Conservation (phyloP, 2,329 filamentous ascomycete species). For the Aspergillus ochraceus region DNA sequence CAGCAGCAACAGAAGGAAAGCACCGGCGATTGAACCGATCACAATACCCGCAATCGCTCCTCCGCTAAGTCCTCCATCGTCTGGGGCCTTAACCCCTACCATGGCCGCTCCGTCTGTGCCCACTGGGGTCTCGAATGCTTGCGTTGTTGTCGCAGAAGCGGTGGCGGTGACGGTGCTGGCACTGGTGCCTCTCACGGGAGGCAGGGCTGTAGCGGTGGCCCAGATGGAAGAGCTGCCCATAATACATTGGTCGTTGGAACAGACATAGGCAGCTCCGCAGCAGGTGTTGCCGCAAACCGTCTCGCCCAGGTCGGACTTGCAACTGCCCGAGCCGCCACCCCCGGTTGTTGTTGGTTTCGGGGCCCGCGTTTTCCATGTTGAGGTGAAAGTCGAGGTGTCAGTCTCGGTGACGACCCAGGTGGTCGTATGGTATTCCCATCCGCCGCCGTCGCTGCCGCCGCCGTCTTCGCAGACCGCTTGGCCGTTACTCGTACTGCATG, state of each 20-base stretch:
- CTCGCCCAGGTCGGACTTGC: conserved; percentile 49
- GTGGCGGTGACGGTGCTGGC: conserved; percentile 46
- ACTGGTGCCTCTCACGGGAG: conserved; percentile 47
- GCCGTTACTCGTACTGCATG: conserved; percentile 51
- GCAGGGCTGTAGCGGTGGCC: conserved; percentile 40
- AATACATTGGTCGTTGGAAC: conserved; percentile 42
- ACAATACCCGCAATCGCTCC: conserved; percentile 55
- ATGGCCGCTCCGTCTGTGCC: conserved; percentile 42
- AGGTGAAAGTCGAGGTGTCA: conserved; percentile 54
- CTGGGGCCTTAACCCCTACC: conserved; percentile 31
- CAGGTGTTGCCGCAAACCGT: conserved; percentile 46
- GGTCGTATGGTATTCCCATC: conserved; percentile 59
- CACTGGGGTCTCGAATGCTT: conserved; percentile 47
- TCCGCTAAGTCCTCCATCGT: conserved; percentile 44
- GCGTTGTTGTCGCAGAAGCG: conserved; percentile 42
- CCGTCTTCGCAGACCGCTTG: conserved; percentile 48
- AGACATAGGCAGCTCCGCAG: conserved; percentile 47
- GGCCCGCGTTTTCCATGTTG: conserved; percentile 51
- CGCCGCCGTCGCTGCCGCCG: conserved; percentile 23
- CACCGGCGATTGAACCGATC: conserved; percentile 48
- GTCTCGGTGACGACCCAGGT: conserved; percentile 56
- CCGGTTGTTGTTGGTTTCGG: conserved; percentile 20
- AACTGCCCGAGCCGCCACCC: conserved; percentile 35
- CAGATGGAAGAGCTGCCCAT: conserved; percentile 42
- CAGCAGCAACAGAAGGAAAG: conserved; percentile 46